Base-by-base conservation (phyloP, 2,329 filamentous ascomycete species). In the Zymoseptoria pseudotritici region DNA sequence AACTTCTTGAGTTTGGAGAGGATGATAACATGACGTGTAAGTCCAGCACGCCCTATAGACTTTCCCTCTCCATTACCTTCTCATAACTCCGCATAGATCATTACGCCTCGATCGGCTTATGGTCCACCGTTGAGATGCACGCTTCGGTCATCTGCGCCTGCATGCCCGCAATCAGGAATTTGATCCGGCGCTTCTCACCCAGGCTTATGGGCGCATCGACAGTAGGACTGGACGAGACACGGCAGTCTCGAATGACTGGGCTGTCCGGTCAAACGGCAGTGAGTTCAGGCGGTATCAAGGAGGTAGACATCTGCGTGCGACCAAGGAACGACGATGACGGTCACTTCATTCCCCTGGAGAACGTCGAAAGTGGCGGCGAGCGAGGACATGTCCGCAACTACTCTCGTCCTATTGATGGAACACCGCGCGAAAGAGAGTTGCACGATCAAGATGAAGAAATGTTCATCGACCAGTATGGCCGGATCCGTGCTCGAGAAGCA, bases 121-220 rank as follows among this genome's bases (percentile, higher is more conserved):
- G 63, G 63, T 63, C 63, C 2, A 53, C 63, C 19, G 56, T 65
- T 36, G 63, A 65, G 31, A 29, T 65, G 20, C 57, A 65, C 56
- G 61, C 59, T 2, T 61, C 63, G 21, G 56, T 65, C 26, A 59
- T 58, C 51, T 65, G 63, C 53, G 63, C 63, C 31, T 65, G 63
- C 54, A 65, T 65, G 61, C 63, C 63, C 8, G 63, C 61, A 19
- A 65, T 65, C 36, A 61, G 63, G 17, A 65, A 65, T 49, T 31
- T 65, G 11, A 57, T 65, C 31, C 58, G 63, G 10, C 55, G 57
- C 31, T 61, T 61, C 10, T 63, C 60, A 42, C 63, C 63, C 7
- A 58, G 36, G 19, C 20, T 60, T 10, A 65, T 65, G 61, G 63
- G 63, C 22, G 55, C 24, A 13, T 22, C 46, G 6, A 54, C 49